Evolutionary conservation across 441 rosid genomes (phyloP).

Genomic region (Adansonia madagascariensis): DNA sequence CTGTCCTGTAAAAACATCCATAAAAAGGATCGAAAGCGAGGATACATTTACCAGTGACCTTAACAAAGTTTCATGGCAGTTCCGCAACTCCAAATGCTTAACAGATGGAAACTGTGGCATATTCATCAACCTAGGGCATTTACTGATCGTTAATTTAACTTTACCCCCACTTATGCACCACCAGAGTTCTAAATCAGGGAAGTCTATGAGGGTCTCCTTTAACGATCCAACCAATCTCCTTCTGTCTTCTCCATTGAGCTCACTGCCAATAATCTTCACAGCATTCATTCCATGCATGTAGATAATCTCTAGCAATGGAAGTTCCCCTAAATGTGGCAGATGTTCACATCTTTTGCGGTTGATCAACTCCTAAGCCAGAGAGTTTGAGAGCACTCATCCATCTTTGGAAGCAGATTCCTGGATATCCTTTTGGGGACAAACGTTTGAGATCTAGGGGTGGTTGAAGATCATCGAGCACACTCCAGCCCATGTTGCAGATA

Average conservation of each 20-base stretch:
- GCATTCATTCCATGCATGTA: slow-evolving; percentile 27
- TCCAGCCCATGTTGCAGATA: neutral
- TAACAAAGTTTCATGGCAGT: slow-evolving; percentile 20
- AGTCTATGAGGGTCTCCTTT: slow-evolving; percentile 29
- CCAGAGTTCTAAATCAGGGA: slow-evolving; percentile 34
- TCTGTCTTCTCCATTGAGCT: slow-evolving; percentile 29
- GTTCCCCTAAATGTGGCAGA: slow-evolving; percentile 29
- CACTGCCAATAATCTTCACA: slow-evolving; percentile 21
- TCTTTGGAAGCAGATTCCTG: slow-evolving; percentile 18
- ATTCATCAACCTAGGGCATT: slow-evolving; percentile 27
- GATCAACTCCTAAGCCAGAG: slow-evolving; percentile 14
- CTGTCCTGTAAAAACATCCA: slow-evolving; percentile 1
- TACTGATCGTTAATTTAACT: slow-evolving; percentile 25
- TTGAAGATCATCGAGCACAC: neutral
- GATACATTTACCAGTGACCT: slow-evolving; percentile 13
- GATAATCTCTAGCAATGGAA: slow-evolving; percentile 27
- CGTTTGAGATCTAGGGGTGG: slow-evolving; percentile 25
- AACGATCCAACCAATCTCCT: slow-evolving; percentile 24
- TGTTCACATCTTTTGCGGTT: slow-evolving; percentile 22
- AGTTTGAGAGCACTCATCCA: slow-evolving; percentile 23
- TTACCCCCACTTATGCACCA: slow-evolving; percentile 6
- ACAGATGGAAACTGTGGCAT: slow-evolving; percentile 25
- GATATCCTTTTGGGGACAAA: slow-evolving; percentile 22
- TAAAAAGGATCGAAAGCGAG: slow-evolving; percentile 21
- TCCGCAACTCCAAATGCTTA: slow-evolving; percentile 26